Percentiles rank a stretch among this genome's conserved stretches.
Conservation (phyloP, 2,329 filamentous ascomycete genomes). For the Hypoxylon rubiginosum region DNA sequence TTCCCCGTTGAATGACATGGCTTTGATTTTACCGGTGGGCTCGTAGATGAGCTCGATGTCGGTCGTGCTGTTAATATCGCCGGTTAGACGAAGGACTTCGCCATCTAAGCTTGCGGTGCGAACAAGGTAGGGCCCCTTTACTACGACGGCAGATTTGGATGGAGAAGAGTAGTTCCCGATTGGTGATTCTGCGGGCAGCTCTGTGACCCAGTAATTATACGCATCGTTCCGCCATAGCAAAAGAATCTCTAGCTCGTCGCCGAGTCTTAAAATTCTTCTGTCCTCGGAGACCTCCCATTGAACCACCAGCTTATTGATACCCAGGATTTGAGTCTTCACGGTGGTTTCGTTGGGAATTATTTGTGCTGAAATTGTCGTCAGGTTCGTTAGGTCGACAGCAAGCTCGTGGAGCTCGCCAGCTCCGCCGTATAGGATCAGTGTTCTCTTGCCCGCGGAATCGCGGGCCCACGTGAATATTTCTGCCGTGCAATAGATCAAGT, state of each 20-base stretch:
- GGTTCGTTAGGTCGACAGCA: constrained; percentile 56
- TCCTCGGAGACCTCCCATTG: constrained; percentile 67
- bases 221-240: constrained; percentile 72
- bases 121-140: constrained; percentile 74
- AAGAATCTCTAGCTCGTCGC: constrained; percentile 65
- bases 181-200: constrained; percentile 61
- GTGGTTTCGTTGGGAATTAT: constrained; percentile 20
- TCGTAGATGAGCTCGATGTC: constrained; percentile 77
- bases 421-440: constrained; percentile 73
- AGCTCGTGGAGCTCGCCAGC: constrained; percentile 74
- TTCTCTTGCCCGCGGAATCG: constrained; percentile 34
- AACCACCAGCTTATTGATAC: constrained; percentile 29
- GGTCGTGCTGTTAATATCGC: constrained; percentile 79
- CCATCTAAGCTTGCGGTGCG: constrained; percentile 70
- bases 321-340: constrained; percentile 36
- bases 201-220: constrained; percentile 77
- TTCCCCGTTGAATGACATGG: constrained; percentile 70
- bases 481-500: constrained; percentile 75
- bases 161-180: constrained; percentile 45
- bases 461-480: constrained; percentile 74
- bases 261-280: constrained; percentile 65
- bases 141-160: constrained; percentile 61
- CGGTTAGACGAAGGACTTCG: constrained; percentile 71
- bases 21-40: constrained; percentile 60
- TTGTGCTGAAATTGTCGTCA: constrained; percentile 34